A percentile compares a stretch with the other conserved stretches of the same genome.
These are phyloP conservation scores for Amauroascus verrucosus DNA, from an alignment of 2,329 filamentous ascomycete species.

Conservation along the genomic window DNA sequence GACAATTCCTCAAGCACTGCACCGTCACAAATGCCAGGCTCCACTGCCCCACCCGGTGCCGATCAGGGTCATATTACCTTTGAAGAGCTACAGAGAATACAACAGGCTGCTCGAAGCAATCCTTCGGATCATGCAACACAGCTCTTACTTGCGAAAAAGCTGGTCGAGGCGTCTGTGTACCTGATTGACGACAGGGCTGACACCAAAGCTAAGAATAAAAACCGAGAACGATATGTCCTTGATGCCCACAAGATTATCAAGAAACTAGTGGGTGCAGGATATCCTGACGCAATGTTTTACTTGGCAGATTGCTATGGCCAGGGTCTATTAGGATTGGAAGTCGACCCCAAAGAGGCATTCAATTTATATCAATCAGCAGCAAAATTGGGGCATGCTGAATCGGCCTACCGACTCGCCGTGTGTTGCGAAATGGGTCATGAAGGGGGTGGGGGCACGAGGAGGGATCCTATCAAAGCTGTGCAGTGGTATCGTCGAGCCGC, in stretches of 20 bases:
- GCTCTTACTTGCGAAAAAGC: constrained; percentile 65
- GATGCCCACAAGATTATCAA: constrained; percentile 89
- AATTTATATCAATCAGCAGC: constrained; percentile 86
- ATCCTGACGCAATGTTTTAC: constrained; percentile 85
- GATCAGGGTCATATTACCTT: constrained; percentile 48
- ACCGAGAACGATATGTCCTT: constrained; percentile 69
- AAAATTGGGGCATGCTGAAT: constrained; percentile 73
- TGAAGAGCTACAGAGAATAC: constrained; percentile 65
- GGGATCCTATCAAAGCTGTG: constrained; percentile 84
- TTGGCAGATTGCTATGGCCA: constrained; percentile 81
- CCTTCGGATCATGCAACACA: constrained; percentile 62
- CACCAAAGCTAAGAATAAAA: constrained; percentile 50
- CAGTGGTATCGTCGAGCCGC: constrained; percentile 97
- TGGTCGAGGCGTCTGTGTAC: constrained; percentile 73
- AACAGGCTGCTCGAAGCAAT: constrained; percentile 58
- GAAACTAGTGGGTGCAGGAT: constrained; percentile 64
- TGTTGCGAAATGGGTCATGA: constrained; percentile 95
- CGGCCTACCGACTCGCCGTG: constrained; percentile 88
- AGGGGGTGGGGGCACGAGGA: constrained; percentile 83
- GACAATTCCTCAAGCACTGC: constrained; percentile 33
- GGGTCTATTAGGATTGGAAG: constrained; percentile 65
- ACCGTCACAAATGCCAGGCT: constrained; percentile 18
- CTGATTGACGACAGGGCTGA: constrained; percentile 69
- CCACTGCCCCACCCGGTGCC: not conserved
- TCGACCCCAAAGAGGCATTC: constrained; percentile 87